These are phyloP conservation scores for Cystobasidium slooffiae DNA, from an alignment of 1,284 basidiomycete species.

Conservation along the genomic window DNA sequence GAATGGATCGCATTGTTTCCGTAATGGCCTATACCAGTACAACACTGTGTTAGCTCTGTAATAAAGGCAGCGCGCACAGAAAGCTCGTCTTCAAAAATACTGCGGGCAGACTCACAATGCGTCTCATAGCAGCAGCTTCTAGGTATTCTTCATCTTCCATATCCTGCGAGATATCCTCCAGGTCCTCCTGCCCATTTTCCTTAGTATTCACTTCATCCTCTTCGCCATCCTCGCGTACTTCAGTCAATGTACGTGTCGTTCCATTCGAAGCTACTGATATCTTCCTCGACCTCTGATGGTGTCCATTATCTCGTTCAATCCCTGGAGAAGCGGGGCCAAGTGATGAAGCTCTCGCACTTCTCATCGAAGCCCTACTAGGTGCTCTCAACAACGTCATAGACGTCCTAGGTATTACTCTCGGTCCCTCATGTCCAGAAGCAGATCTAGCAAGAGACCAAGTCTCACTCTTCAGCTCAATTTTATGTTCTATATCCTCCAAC, in stretches of 20 bases:
- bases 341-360: background rate
- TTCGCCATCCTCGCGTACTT: background rate
- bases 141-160: slow-evolving; percentile 13
- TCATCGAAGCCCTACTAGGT: background rate
- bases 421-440: background rate
- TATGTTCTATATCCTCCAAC: slow-evolving; percentile 7
- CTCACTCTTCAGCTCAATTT: slow-evolving; percentile 21
- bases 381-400: background rate
- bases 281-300: background rate
- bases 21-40: slow-evolving; percentile 8
- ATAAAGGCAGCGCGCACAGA: background rate
- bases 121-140: background rate
- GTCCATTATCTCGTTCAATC: background rate
- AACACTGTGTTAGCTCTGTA: no score
- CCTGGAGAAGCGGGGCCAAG: background rate
- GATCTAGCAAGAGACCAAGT: slow-evolving; percentile 14
- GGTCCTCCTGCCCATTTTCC: background rate
- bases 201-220: background rate
- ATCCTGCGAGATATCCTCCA: slow-evolving; percentile 3
- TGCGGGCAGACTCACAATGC: background rate
- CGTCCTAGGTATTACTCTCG: background rate
- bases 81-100: background rate
- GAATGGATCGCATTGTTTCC: slow-evolving; percentile 32
- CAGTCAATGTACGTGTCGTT: slow-evolving; percentile 7
- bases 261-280: slow-evolving; percentile 4